phyloP scores from a whole-genome alignment of 179 eudicot species.

The Corrigiola litoralis region DNA sequence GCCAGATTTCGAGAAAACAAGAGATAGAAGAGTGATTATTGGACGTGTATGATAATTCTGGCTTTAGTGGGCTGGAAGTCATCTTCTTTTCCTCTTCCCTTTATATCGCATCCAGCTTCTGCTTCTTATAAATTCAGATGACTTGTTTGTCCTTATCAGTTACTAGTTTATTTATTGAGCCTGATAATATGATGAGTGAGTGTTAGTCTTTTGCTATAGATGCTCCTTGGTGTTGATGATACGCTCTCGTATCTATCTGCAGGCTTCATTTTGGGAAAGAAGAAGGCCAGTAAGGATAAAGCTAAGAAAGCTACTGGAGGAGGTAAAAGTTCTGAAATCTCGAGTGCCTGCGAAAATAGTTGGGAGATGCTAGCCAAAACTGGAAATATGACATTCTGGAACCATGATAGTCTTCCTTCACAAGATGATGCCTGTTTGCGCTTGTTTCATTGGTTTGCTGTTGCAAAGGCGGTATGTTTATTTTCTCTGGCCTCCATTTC shows the following conservation, averaged over 20 bases:
- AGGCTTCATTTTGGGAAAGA: slow-evolving; percentile 84
- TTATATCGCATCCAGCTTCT: too few species aligned
- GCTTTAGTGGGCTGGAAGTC: too few species aligned
- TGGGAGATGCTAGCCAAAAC: slow-evolving; percentile 78
- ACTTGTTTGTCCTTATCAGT: too few species aligned
- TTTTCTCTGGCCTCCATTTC: neutral
- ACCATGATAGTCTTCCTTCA: slow-evolving; percentile 82
- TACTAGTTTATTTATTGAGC: too few species aligned
- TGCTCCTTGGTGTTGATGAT: neutral
- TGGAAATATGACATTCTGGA: slow-evolving; percentile 65
- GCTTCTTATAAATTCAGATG: too few species aligned
- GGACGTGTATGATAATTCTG: too few species aligned
- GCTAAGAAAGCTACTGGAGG: slow-evolving; percentile 32
- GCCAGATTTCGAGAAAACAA: too few species aligned
- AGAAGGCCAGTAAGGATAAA: slow-evolving; percentile 19
- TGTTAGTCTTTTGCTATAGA: neutral
- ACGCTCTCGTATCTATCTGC: slow-evolving; percentile 7
- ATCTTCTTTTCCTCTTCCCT: too few species aligned
- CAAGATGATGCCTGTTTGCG: slow-evolving; percentile 78
- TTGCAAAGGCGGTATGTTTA: slow-evolving; percentile 77
- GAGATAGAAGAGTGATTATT: too few species aligned
- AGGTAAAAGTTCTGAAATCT: slow-evolving; percentile 23
- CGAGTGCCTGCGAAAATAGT: slow-evolving; percentile 29
- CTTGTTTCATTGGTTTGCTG: slow-evolving; percentile 74
- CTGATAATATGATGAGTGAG: neutral